A percentile compares a stretch with the other conserved stretches of the same genome.
These are phyloP conservation scores for Leptographium galeiforme DNA, from an alignment of 2,329 filamentous ascomycete genomes.

Conservation along the genomic window DNA sequence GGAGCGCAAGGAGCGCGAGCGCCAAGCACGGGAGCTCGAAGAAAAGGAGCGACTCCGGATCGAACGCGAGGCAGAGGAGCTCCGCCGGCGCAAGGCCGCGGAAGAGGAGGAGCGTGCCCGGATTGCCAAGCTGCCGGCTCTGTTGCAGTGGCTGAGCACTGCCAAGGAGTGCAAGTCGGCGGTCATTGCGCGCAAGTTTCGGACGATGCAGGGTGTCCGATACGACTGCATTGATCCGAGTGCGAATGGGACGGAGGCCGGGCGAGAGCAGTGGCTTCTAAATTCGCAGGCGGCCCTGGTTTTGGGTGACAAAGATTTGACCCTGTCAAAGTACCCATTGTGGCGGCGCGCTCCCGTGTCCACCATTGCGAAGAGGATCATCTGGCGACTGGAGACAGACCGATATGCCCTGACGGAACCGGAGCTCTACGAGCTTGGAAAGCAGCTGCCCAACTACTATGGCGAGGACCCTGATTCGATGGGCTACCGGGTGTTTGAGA, in stretches of 20 bases:
- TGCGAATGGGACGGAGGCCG: slow-evolving; percentile 36
- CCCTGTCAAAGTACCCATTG: slow-evolving; percentile 43
- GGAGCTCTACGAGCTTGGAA: slow-evolving; percentile 37
- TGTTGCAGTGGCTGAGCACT: slow-evolving; percentile 47
- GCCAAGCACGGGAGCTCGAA: slow-evolving; percentile 33
- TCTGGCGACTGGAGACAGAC: slow-evolving; percentile 47
- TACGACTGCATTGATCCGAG: slow-evolving; percentile 48
- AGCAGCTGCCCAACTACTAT: slow-evolving; percentile 39
- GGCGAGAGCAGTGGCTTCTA: slow-evolving; percentile 53
- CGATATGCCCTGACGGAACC: slow-evolving; percentile 41
- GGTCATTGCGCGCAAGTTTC: slow-evolving; percentile 40
- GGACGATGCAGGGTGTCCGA: slow-evolving; percentile 44
- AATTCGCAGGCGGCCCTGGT: slow-evolving; percentile 52
- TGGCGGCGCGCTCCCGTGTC: slow-evolving; percentile 45
- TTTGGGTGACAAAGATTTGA: slow-evolving; percentile 50
- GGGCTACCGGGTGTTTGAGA: slow-evolving; percentile 28
- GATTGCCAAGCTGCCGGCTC: slow-evolving; percentile 42
- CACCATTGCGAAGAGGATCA: slow-evolving; percentile 37
- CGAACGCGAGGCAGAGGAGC: slow-evolving; percentile 32
- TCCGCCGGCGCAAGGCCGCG: slow-evolving; percentile 24
- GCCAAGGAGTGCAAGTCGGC: slow-evolving; percentile 36
- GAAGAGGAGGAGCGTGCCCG: slow-evolving; percentile 42
- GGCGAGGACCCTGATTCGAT: slow-evolving; percentile 31
- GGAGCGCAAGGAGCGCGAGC: slow-evolving; percentile 22
- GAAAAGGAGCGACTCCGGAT: slow-evolving; percentile 19